Base-by-base conservation (phyloP, 176 grass and related monocot genomes). In the Metroxylon sagu region DNA sequence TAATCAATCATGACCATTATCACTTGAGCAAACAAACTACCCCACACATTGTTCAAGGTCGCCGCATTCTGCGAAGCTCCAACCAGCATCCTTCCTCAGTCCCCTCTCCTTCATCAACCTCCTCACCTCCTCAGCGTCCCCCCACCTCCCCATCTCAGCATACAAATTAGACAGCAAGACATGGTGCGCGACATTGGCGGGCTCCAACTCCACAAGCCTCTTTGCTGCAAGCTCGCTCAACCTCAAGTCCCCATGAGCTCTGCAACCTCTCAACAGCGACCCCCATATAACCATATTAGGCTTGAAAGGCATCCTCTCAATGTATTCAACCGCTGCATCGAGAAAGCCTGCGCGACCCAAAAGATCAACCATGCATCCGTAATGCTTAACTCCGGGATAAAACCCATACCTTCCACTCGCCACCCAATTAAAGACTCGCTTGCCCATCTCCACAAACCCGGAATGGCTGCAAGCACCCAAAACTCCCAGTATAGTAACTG, bases 341-440 rank as follows among this genome's bases (percentile, higher is more conserved):
- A 93, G 56, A 50, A 80, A 64, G 49, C 88, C 88, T 54, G 77
- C 82, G 49, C 76, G 72, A 54, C 70, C 78, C 59, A 92, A 73
- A 56, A 92, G 69, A 59, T 87, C 73, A 54, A 92, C 59, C 83
- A 87, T 62, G 73, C 88, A 92, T 53, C 88, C 88, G 19, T 75
- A 92, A 65, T 92, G 88, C 54, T 77, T 87, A 53, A 87, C 80
- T 56, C 67, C 77, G 23, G 88, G 83, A 66, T 56, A 62, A 68
- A 87, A 92, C 59, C 76, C 83, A 56, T 92, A 92, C 48, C 74
- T 65, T 1, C 88, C 88, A 17, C 54, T 55, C 52, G 75, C 18
- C 26, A 81, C 19, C 29, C 68, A 60, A 31, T 78, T 52, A 55
- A 92, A 92, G 62, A 92, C 71, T 67, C 73, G 69, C 60, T 16